Evolutionary conservation across 1,284 basidiomycete species (phyloP), one percentile per base, ranked within the genome.

Genomic region (Trichosporon inkin): DNA sequence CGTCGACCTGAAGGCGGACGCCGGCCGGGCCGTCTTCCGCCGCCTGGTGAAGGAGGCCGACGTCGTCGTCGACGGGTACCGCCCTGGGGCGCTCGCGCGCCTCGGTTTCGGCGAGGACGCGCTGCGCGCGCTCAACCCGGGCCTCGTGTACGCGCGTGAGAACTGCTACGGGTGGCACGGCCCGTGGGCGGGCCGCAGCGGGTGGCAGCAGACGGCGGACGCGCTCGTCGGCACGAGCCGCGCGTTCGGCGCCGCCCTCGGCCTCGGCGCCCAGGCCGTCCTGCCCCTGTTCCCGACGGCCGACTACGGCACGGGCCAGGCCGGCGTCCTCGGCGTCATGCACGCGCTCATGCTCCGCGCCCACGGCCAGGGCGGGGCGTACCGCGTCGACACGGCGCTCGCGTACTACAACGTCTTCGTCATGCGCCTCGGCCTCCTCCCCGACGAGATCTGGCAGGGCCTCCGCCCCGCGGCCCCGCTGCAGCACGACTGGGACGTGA

Each of bases 151-250:
- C 44, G 62, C 60, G 11, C 58, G 58, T 44, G 58, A 63, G 47
- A 63, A 56, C 62, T 63, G 62, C 53, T 63, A 60, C 53, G 62
- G 62, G 17, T 63, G 47, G 38, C 58, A 60, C 35, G 62, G 62
- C 0, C 62, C 62, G 1, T 63, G 62, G 62, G 19, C 24, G 16
- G 20, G 36, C 34, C 55, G 62, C 24, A 44, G 22, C n/a, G 62
- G 62, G 6, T 63, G 62, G 62, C 61, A 62, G 51, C 57, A 59
- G 53, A 56, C 60, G 14, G 34, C 55, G 32, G 62, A 63, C 53
- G 49, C 52, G 10, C 16, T 57, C 17, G 32, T 37, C 1, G 62
- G 58, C 20, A 32, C 57, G 22, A 53, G 53, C 22, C 16, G 37
- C 6, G 55, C 6, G 0, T 60, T 60, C n/a, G 62, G 58, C 2